These are phyloP conservation scores for Camellia granthamiana DNA, from an alignment of 148 eudicot genomes.

Conservation along the genomic window DNA sequence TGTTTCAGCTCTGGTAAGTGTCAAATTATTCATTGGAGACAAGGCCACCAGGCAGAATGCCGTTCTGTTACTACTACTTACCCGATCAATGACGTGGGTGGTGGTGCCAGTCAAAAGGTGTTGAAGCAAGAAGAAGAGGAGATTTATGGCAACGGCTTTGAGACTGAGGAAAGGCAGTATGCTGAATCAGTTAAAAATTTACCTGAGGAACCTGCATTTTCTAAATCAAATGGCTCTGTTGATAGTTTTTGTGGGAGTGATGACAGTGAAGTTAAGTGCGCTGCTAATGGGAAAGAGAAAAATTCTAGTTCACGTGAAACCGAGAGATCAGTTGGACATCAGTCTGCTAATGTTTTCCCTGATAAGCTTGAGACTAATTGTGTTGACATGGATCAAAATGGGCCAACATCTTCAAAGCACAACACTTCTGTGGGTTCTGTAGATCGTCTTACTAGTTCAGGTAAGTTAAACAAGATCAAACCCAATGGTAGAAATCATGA, in stretches of 20 bases:
- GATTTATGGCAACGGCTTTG: slow-evolving; percentile 17
- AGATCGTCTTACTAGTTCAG: slow-evolving; percentile 18
- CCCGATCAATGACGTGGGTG: slow-evolving; percentile 30
- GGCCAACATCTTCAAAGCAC: slow-evolving; percentile 19
- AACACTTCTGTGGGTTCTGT: slow-evolving; percentile 14
- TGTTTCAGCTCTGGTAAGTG: slow-evolving; percentile 87
- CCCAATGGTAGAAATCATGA: slow-evolving; percentile 22
- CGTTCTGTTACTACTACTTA: slow-evolving; percentile 31
- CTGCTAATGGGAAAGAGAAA: slow-evolving; percentile 19
- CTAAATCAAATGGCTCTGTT: slow-evolving; percentile 15
- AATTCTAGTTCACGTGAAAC: slow-evolving; percentile 31
- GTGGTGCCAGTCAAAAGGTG: slow-evolving; percentile 24
- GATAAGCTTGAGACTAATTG: slow-evolving; percentile 23
- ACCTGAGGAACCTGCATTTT: slow-evolving; percentile 19
- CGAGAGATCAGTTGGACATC: slow-evolving; percentile 26
- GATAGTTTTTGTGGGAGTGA: slow-evolving; percentile 23
- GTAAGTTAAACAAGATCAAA: slow-evolving; percentile 15
- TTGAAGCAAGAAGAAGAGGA: slow-evolving; percentile 27
- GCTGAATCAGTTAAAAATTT: slow-evolving; percentile 23
- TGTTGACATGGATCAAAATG: slow-evolving; percentile 23
- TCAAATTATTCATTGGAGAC: slow-evolving; percentile 89
- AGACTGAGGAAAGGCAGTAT: slow-evolving; percentile 26
- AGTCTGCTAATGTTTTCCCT: slow-evolving; percentile 17
- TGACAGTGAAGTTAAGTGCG: slow-evolving; percentile 20
- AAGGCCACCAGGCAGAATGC: slow-evolving; percentile 83